phyloP scores from a whole-genome alignment of 1,139 yeast species.

The Yamadazyma songkhlaensis region DNA sequence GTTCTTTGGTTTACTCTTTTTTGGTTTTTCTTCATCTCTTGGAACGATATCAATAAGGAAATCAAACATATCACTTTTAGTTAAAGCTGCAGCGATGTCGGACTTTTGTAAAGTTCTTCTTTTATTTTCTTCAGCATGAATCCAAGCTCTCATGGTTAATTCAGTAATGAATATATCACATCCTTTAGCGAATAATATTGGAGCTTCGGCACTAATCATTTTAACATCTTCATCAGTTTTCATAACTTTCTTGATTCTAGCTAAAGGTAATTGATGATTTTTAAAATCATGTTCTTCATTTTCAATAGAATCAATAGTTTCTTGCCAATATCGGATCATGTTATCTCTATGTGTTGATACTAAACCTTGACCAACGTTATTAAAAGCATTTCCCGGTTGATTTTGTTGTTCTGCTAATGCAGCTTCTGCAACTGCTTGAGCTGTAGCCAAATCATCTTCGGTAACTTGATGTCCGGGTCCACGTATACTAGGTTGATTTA shows the following conservation, averaged over 20 bases:
- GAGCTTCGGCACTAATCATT: constrained; percentile 98
- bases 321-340: constrained; percentile 98
- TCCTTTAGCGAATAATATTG: constrained; percentile 93
- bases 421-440: constrained; percentile 51
- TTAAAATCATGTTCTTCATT: constrained; percentile 89
- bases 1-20: constrained; percentile 21
- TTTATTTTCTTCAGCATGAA: constrained; percentile 94
- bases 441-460: constrained; percentile 37
- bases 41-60: constrained; percentile 95
- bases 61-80: constrained; percentile 95
- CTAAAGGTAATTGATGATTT: constrained; percentile 90
- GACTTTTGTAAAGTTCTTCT: constrained; percentile 90
- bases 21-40: constrained; percentile 65
- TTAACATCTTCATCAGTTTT: constrained; percentile 96
- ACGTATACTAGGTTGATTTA: constrained; percentile 1
- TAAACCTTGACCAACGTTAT: constrained; percentile 92
- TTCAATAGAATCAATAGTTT: constrained; percentile 85
- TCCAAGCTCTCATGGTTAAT: constrained; percentile 98
- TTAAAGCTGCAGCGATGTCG: constrained; percentile 93
- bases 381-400: constrained; percentile 69
- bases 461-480: constrained; percentile 23
- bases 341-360: constrained; percentile 77
- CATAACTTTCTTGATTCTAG: constrained; percentile 94
- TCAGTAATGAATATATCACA: constrained; percentile 97
- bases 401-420: constrained; percentile 46